Evolutionary conservation across 2,329 filamentous ascomycete genomes (phyloP), one percentile per base, ranked within the genome.

Genomic region (Nemania abortiva): DNA sequence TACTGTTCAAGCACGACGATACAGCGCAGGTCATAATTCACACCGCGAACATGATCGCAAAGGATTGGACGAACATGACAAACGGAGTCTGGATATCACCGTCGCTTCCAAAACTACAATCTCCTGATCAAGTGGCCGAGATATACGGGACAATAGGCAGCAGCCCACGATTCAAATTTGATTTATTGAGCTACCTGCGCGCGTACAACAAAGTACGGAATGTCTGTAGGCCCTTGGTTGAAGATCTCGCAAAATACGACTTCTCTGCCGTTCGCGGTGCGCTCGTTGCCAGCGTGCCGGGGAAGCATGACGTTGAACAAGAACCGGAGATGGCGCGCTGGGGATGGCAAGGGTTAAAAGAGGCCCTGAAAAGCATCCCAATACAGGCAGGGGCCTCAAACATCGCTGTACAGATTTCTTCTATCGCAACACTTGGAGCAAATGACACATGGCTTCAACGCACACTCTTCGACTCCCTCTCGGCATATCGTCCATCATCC

Each of bases 21-120:
- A 88, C 86, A 0, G 92, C 91, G 0, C 92, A 97, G 80, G 83
- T 97, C 6, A 81, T 97, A 65, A 94, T 97, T 34, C 93, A 97
- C 74, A 97, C 94, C 0, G 93, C 94, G 20, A 97, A 97, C 74
- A 94, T 97, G 91, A 95, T 97, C n/a, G 77, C 86, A 3, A 89
- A 90, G 64, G 94, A 97, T 78, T 97, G 94, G 94, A 87, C 85
- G 1, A 96, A 96, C 74, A 92, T 97, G 92, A 92, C 90, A 0
- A 94, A 97, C 78, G 93, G 89, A 1, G 87, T 92, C 5, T 97
- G 94, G 94, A 84, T 82, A 58, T 95, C 93, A 0, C 93, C 93
- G 0, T 77, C 88, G 1, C 87, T 97, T 0, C 90, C 92, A 0
- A 79, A 87, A 1, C 57, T 82, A 2, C 69, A 50, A 62, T n/a